phyloP scores from a whole-genome alignment of 2,329 filamentous ascomycete species.

The Claviceps lovelessii region DNA sequence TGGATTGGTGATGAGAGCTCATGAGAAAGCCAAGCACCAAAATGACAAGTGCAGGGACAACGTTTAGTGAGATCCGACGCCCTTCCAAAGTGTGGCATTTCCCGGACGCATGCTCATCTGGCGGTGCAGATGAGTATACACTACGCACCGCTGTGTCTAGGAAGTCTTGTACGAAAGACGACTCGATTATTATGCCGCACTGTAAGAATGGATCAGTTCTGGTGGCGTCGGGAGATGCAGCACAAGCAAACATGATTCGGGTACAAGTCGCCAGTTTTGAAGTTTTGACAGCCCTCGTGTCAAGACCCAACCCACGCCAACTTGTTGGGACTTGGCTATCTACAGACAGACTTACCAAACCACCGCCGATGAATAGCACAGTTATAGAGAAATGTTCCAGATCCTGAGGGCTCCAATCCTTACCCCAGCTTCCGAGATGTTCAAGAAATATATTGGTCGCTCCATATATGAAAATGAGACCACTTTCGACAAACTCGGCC shows the following conservation, averaged over 20 bases:
- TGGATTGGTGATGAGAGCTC: constrained; percentile 75
- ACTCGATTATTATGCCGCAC: constrained; percentile 79
- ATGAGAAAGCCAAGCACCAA: constrained; percentile 86
- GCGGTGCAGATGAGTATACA: constrained; percentile 17
- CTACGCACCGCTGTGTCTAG: constrained; percentile 40
- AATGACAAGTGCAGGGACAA: constrained; percentile 75
- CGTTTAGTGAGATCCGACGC: constrained; percentile 70
- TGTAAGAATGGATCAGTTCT: constrained; percentile 15
- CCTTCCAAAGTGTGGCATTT: constrained; percentile 44
- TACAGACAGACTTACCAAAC: constrained; percentile 46
- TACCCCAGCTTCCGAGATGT: constrained; percentile 61
- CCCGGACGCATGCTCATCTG: constrained; percentile 31
- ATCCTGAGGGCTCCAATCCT: constrained; percentile 61
- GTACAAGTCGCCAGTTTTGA: not conserved
- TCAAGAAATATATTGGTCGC: constrained; percentile 85
- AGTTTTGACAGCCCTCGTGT: not conserved
- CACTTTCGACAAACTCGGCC: constrained; percentile 80
- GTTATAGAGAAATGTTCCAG: constrained; percentile 89
- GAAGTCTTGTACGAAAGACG: constrained; percentile 49
- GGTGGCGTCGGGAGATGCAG: not conserved
- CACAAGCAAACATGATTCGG: not conserved
- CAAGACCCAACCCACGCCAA: not conserved
- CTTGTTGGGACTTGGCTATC: not conserved
- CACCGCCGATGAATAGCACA: constrained; percentile 84
- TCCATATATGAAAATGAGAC: constrained; percentile 82